Percentiles rank a stretch among this genome's conserved stretches.
Conservation (phyloP, 371 early-diverging fungal genomes). For the Chytridium lagenaria region DNA sequence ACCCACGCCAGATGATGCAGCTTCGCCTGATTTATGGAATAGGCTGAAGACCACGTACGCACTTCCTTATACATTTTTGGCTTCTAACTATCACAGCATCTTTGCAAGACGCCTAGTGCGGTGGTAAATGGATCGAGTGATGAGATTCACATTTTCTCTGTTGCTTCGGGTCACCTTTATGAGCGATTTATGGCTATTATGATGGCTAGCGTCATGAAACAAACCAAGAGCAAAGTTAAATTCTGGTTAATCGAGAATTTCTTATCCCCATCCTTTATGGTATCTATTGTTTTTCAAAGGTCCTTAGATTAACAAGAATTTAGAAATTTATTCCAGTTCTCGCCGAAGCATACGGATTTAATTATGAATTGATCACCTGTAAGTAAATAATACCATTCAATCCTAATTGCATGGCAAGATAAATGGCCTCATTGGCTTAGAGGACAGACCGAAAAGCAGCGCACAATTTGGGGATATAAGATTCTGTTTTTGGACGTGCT, state of each 20-base stretch:
- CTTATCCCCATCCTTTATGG: slow-evolving; percentile 91
- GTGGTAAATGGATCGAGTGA: slow-evolving; percentile 40
- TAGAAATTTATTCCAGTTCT: slow-evolving; percentile 88
- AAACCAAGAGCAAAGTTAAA: slow-evolving; percentile 87
- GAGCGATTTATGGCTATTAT: slow-evolving; percentile 96
- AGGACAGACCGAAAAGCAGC: slow-evolving; percentile 89
- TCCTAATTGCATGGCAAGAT: slow-evolving; percentile 46
- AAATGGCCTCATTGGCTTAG: slow-evolving; percentile 98
- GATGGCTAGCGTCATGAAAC: slow-evolving; percentile 89
- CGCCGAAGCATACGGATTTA: slow-evolving; percentile 81
- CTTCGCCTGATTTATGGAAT: slow-evolving; percentile 57
- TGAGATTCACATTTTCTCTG: slow-evolving; percentile 92
- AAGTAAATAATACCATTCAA: slow-evolving; percentile 12
- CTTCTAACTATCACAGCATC: too few species aligned
- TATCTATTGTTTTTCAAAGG: slow-evolving; percentile 29
- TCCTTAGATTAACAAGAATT: neutral
- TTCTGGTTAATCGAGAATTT: slow-evolving; percentile 98
- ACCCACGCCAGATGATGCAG: slow-evolving; percentile 16
- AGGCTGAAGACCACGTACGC: slow-evolving; percentile 60
- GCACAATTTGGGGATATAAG: slow-evolving; percentile 98
- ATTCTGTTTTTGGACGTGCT: slow-evolving; percentile 96
- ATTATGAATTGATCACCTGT: slow-evolving; percentile 91
- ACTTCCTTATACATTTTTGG: too few species aligned
- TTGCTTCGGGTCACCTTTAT: slow-evolving; percentile 95
- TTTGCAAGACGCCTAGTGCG: too few species aligned